These are phyloP conservation scores for Kluyveromyces siamensis DNA, from an alignment of 805 yeast genomes.

Conservation along the genomic window DNA sequence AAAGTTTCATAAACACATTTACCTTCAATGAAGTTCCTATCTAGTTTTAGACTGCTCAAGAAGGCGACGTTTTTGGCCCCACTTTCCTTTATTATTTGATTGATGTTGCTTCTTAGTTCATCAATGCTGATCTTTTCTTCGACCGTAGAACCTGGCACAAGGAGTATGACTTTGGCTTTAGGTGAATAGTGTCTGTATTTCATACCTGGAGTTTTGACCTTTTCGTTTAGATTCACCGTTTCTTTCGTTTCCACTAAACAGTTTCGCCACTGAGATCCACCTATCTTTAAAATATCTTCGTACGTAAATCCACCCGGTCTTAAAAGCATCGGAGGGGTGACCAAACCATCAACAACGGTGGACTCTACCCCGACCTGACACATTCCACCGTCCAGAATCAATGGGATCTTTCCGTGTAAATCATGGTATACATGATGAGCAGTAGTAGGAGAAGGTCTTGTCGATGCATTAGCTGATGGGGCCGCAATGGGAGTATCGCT, in stretches of 20 bases:
- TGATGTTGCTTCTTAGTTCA: slow-evolving; percentile 24
- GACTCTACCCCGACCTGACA: slow-evolving; percentile 88
- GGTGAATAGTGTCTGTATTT: slow-evolving; percentile 95
- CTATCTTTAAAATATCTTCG: slow-evolving; percentile 58
- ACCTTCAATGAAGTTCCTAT: slow-evolving; percentile 12
- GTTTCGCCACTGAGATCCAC: slow-evolving; percentile 62
- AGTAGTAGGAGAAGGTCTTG: slow-evolving; percentile 85
- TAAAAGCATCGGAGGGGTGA: slow-evolving; percentile 73
- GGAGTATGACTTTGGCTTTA: slow-evolving; percentile 66
- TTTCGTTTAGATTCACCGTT: slow-evolving; percentile 51
- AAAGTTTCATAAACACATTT: slow-evolving; percentile 25
- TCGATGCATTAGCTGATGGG: slow-evolving; percentile 95
- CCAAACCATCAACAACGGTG: slow-evolving; percentile 87
- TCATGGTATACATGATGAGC: slow-evolving; percentile 84
- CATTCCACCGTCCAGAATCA: slow-evolving; percentile 84
- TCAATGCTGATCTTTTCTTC: slow-evolving; percentile 7
- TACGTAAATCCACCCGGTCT: slow-evolving; percentile 91
- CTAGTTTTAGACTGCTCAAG: slow-evolving; percentile 31
- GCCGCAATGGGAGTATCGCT: slow-evolving; percentile 92
- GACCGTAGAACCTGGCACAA: slow-evolving; percentile 43
- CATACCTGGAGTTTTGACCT: slow-evolving; percentile 94
- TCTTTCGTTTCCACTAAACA: slow-evolving; percentile 56
- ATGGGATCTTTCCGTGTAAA: slow-evolving; percentile 67
- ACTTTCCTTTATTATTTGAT: slow-evolving; percentile 8
- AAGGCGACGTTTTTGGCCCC: slow-evolving; percentile 40